A percentile compares a stretch with the other conserved stretches of the same genome.
Evolutionary conservation across 164 flowering plant species (phyloP).

Genomic region (Echeveria elegans): DNA sequence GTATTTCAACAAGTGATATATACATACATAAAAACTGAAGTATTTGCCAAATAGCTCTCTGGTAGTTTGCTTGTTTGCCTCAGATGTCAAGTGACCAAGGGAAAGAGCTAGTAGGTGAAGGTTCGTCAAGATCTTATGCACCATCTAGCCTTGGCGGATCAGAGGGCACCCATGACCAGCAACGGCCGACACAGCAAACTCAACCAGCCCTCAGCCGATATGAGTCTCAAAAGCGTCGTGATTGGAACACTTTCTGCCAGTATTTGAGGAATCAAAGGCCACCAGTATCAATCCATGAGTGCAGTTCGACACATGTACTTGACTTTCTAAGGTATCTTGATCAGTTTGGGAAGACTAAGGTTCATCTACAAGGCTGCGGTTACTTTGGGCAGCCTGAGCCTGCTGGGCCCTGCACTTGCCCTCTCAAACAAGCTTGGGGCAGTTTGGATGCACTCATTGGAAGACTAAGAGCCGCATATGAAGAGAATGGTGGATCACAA

Average conservation of each 20-base stretch:
- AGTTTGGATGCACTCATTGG: constrained; percentile 58
- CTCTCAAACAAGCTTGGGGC: constrained; percentile 58
- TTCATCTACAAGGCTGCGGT: constrained; percentile 44
- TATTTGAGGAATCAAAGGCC: constrained; percentile 51
- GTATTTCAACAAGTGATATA: background rate
- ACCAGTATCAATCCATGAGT: constrained; percentile 37
- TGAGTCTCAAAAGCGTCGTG: constrained; percentile 53
- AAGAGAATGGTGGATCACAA: constrained; percentile 44
- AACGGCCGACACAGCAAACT: constrained; percentile 9
- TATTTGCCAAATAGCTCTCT: background rate
- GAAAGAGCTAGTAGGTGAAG: background rate
- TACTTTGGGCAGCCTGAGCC: constrained; percentile 58
- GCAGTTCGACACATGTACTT: constrained; percentile 40
- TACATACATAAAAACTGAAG: background rate
- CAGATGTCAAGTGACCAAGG: constrained; percentile 7
- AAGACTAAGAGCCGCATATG: constrained; percentile 52
- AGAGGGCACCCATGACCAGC: background rate
- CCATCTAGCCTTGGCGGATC: background rate
- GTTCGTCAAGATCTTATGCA: background rate
- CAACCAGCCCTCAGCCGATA: constrained; percentile 37
- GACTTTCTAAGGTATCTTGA: constrained; percentile 48
- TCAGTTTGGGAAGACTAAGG: constrained; percentile 60
- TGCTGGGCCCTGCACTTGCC: constrained; percentile 48
- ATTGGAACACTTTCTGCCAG: constrained; percentile 59
- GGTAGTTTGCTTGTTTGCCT: background rate